These are phyloP conservation scores for Inonotus hispidus DNA, from an alignment of 1,284 basidiomycete species.

Conservation along the genomic window DNA sequence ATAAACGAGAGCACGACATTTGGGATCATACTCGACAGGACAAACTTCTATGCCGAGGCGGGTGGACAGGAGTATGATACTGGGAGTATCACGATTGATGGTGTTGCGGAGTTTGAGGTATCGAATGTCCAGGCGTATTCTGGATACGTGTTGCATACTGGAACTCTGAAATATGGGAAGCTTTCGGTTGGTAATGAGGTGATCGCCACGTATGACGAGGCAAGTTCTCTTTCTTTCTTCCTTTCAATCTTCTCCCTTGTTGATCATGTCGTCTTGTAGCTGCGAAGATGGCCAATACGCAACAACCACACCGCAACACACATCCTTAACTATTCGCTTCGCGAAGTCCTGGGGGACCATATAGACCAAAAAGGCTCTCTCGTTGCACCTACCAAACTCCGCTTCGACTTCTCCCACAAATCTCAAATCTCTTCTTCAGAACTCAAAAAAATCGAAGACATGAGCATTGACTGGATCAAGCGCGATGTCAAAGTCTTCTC, in stretches of 20 bases:
- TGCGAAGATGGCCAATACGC: conserved; percentile 90
- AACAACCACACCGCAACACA: conserved; percentile 99
- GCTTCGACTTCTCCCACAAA: conserved; percentile 99
- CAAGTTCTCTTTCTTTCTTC: conserved; percentile 25
- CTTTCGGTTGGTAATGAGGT: conserved; percentile 67
- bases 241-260: neutral
- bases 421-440: conserved; percentile 74
- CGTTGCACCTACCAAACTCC: conserved; percentile 91
- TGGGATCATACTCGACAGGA: conserved; percentile 87
- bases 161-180: conserved; percentile 75
- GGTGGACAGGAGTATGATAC: conserved; percentile 98
- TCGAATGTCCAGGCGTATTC: conserved; percentile 86
- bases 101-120: conserved; percentile 88
- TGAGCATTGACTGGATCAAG: conserved; percentile 87
- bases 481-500: conserved; percentile 86
- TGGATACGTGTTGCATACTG: conserved; percentile 88
- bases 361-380: conserved; percentile 98
- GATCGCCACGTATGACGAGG: conserved; percentile 72
- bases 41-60: conserved; percentile 97
- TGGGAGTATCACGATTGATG: conserved; percentile 91
- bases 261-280: conserved; percentile 48
- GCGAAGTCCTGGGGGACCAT: conserved; percentile 93
- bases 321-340: conserved; percentile 91
- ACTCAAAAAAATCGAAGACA: conserved; percentile 77
- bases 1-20: conserved; percentile 66